Percentiles rank a stretch among this genome's conserved stretches.
phyloP scores from a whole-genome alignment of 2,329 filamentous ascomycete species.

The Hortaea sp. region DNA sequence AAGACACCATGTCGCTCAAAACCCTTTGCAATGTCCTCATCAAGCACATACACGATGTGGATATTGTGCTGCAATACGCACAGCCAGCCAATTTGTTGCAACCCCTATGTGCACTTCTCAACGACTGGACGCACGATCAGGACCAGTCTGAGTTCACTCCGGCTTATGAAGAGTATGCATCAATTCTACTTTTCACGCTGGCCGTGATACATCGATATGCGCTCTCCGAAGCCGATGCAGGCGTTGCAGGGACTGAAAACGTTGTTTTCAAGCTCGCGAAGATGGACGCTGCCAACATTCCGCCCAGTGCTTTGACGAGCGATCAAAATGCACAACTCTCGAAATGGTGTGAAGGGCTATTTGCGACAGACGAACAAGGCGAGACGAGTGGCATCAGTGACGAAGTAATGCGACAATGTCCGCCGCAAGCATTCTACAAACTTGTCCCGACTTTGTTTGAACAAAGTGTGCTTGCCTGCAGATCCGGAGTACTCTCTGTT shows the following conservation, averaged over 20 bases:
- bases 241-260: slow-evolving; percentile 49
- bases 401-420: slow-evolving; percentile 71
- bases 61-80: slow-evolving; percentile 67
- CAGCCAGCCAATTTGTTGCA: slow-evolving; percentile 59
- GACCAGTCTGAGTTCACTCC: slow-evolving; percentile 76
- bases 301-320: slow-evolving; percentile 51
- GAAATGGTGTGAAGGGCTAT: slow-evolving; percentile 69
- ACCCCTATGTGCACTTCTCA: slow-evolving; percentile 64
- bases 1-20: slow-evolving; percentile 74
- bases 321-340: slow-evolving; percentile 57
- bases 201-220: slow-evolving; percentile 69
- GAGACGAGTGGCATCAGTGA: slow-evolving; percentile 60
- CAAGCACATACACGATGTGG: slow-evolving; percentile 59
- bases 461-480: slow-evolving; percentile 61
- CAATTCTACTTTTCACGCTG: slow-evolving; percentile 62
- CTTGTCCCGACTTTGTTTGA: slow-evolving; percentile 68
- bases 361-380: slow-evolving; percentile 51
- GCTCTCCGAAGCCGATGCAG: slow-evolving; percentile 53
- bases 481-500: slow-evolving; percentile 54
- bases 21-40: slow-evolving; percentile 63
- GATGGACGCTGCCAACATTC: slow-evolving; percentile 47
- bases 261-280: slow-evolving; percentile 59
- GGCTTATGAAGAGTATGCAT: slow-evolving; percentile 76
- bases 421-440: slow-evolving; percentile 72
- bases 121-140: slow-evolving; percentile 72